These are phyloP conservation scores for Mimosa pudica DNA, from an alignment of 306 rosid species.

Conservation along the genomic window DNA sequence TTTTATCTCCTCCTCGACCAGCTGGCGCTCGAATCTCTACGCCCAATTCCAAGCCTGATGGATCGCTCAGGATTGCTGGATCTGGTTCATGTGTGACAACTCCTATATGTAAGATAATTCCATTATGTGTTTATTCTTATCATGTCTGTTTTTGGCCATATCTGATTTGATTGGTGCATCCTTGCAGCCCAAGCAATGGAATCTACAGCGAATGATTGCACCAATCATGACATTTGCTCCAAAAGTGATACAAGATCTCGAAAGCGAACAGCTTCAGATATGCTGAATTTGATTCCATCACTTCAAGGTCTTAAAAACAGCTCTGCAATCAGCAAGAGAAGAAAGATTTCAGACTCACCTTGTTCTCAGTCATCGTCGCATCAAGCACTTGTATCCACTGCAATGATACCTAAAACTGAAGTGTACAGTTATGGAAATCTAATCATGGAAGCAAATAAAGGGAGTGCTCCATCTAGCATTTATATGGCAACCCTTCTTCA, in stretches of 20 bases:
- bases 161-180: slow-evolving; percentile 39
- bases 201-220: slow-evolving; percentile 45
- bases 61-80: slow-evolving; percentile 64
- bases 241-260: slow-evolving; percentile 63
- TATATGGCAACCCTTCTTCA: slow-evolving; percentile 92
- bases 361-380: slow-evolving; percentile 50
- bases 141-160: slow-evolving; percentile 22
- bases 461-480: slow-evolving; percentile 82
- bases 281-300: slow-evolving; percentile 82
- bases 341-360: slow-evolving; percentile 57
- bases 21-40: slow-evolving; percentile 55
- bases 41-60: slow-evolving; percentile 62
- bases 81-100: slow-evolving; percentile 64
- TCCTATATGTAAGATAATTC: slow-evolving; percentile 79
- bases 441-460: slow-evolving; percentile 85
- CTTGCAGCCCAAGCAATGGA: slow-evolving; percentile 78
- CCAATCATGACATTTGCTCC: slow-evolving; percentile 50
- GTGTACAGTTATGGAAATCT: slow-evolving; percentile 74
- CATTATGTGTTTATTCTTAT: slow-evolving; percentile 39
- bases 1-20: slow-evolving; percentile 74
- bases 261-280: slow-evolving; percentile 76
- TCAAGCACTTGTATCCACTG: slow-evolving; percentile 51
- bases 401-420: slow-evolving; percentile 59
- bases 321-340: slow-evolving; percentile 59
- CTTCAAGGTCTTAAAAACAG: slow-evolving; percentile 62